These are phyloP conservation scores for Eustoma russellianum DNA, from an alignment of 257 asterid species.

Conservation along the genomic window DNA sequence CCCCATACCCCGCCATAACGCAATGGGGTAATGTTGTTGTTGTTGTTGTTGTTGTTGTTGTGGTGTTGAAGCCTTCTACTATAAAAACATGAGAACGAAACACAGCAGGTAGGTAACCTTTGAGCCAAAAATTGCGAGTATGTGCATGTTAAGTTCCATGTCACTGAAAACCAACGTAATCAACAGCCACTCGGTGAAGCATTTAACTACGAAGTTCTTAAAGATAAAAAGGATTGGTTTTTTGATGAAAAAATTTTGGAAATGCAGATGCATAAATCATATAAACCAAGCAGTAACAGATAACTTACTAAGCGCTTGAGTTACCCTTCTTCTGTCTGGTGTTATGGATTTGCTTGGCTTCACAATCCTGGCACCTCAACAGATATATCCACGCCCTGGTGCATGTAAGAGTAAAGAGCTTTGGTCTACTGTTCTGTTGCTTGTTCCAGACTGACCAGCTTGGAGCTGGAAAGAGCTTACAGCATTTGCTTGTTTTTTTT, in stretches of 20 bases:
- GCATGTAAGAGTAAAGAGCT: conserved; percentile 38
- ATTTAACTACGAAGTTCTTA: too few relatives aligned
- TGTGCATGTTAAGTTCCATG: conserved; percentile 58
- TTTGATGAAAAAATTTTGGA: too few relatives aligned
- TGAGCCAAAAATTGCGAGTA: conserved; percentile 23
- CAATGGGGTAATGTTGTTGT: too few relatives aligned
- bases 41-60: too few relatives aligned
- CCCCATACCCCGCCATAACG: too few relatives aligned
- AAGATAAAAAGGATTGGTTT: too few relatives aligned
- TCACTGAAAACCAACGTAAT: conserved; percentile 45
- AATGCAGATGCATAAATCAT: too few relatives aligned
- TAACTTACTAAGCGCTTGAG: conserved; percentile 53
- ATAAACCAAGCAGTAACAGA: too few relatives aligned
- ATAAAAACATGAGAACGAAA: conserved; percentile 31
- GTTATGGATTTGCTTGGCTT: conserved; percentile 24
- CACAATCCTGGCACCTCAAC: conserved; percentile 37
- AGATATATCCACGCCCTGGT: conserved; percentile 51
- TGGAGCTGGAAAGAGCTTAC: conserved; percentile 31
- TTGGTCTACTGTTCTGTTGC: conserved; percentile 37
- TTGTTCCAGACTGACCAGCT: conserved; percentile 42
- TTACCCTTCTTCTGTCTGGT: conserved; percentile 34
- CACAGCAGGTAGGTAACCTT: conserved; percentile 22
- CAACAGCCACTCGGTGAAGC: too few relatives aligned
- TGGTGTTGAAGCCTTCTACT: conserved; percentile 17
- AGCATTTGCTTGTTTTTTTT: conserved; percentile 31